These are phyloP conservation scores for Leccinum variabile DNA, from an alignment of 1,284 basidiomycete species.

Conservation along the genomic window DNA sequence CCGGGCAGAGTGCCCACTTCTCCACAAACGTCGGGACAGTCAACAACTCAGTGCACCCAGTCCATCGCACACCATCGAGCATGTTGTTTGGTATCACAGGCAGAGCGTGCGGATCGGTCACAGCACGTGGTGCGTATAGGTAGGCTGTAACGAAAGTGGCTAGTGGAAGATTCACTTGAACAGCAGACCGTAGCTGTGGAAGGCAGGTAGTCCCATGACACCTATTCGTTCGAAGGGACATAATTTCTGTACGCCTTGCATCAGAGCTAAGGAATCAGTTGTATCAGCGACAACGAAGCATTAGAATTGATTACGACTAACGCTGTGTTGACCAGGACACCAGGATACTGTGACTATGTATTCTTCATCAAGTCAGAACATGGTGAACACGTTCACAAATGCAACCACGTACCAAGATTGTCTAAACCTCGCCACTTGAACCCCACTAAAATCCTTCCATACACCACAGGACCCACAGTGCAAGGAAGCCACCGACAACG, in stretches of 20 bases:
- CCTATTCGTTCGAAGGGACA: slow-evolving; percentile 11
- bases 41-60: slow-evolving; percentile 8
- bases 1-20: slow-evolving; percentile 7
- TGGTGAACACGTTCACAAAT: too few species aligned
- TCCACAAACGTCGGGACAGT: slow-evolving; percentile 18
- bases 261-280: neutral
- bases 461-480: slow-evolving; percentile 48
- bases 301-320: neutral
- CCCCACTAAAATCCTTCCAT: slow-evolving; percentile 29
- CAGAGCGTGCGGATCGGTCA: neutral
- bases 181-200: slow-evolving; percentile 12
- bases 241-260: neutral
- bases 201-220: slow-evolving; percentile 20
- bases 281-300: neutral
- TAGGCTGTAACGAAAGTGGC: neutral
- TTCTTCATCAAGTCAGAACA: slow-evolving; percentile 2
- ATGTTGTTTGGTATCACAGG: slow-evolving; percentile 24
- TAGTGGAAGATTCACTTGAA: slow-evolving; percentile 13
- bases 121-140: slow-evolving; percentile 11
- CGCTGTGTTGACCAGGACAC: slow-evolving; percentile 5
- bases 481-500: slow-evolving; percentile 49
- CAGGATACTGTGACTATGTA: slow-evolving; percentile 13
- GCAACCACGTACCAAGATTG: slow-evolving; percentile 17
- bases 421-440: slow-evolving; percentile 18
- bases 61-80: slow-evolving; percentile 7